Evolutionary conservation across 192 early-diverging fungal genomes (phyloP).

Genomic region (Ambispora gerdemannii): DNA sequence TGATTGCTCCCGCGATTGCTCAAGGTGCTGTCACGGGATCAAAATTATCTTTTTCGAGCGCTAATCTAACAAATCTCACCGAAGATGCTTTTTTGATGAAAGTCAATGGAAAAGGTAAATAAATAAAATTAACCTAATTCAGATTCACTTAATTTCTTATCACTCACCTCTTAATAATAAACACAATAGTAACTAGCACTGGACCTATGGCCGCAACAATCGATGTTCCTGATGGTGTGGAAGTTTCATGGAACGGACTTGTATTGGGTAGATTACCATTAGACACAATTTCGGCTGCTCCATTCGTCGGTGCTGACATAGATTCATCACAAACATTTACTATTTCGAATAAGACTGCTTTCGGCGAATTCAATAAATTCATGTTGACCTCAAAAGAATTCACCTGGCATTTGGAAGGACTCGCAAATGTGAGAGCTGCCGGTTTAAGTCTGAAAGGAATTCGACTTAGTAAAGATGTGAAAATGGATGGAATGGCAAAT

Average conservation of each 20-base stretch:
- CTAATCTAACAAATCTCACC: neutral
- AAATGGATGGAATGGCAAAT: conserved; percentile 53
- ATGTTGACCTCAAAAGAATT: conserved; percentile 48
- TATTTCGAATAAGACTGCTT: conserved; percentile 40
- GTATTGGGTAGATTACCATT: conserved; percentile 40
- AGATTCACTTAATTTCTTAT: neutral
- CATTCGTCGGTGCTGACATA: conserved; percentile 41
- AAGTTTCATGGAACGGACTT: conserved; percentile 37
- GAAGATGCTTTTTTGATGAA: neutral
- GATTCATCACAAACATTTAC: conserved; percentile 37
- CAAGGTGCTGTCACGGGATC: conserved; percentile 46
- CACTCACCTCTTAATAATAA: neutral
- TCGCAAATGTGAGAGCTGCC: conserved; percentile 42
- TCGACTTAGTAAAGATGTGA: conserved; percentile 48
- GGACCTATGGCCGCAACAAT: conserved; percentile 52
- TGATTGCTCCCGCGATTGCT: conserved; percentile 53
- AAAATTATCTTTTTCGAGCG: conserved; percentile 34
- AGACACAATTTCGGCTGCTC: conserved; percentile 34
- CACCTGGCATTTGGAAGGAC: conserved; percentile 46
- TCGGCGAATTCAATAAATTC: conserved; percentile 45
- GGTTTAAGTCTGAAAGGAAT: conserved; percentile 44
- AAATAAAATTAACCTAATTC: neutral
- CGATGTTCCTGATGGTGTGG: conserved; percentile 37
- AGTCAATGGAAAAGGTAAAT: conserved; percentile 2
- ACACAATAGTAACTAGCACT: conserved; percentile 36